Conservation (phyloP, 331 rosid species). For the Erythrophleum ivorense region DNA sequence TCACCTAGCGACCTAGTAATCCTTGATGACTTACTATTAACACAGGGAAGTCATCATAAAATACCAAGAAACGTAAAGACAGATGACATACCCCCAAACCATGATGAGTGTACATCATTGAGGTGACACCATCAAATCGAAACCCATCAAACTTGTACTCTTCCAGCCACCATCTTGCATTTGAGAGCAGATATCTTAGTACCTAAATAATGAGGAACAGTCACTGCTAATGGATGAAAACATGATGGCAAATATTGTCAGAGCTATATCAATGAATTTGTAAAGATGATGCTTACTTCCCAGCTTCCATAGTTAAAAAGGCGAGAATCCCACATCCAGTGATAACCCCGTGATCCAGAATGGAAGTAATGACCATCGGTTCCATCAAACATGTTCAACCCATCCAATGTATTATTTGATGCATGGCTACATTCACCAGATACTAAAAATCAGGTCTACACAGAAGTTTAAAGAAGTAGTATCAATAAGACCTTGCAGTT, state of each 20-base stretch:
- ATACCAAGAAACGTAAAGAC: neutral
- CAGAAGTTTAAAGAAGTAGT: constrained; percentile 28
- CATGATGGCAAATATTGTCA: neutral
- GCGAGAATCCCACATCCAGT: constrained; percentile 99
- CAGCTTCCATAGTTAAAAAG: constrained; percentile 99
- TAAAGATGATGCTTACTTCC: constrained; percentile 70
- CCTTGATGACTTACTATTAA: neutral
- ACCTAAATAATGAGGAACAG: neutral
- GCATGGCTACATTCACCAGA: constrained; percentile 69
- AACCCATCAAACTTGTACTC: constrained; percentile 82
- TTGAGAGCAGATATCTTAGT: constrained; percentile 57
- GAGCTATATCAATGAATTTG: neutral
- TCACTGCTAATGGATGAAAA: neutral
- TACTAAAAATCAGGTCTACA: constrained; percentile 43
- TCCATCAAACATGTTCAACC: constrained; percentile 98
- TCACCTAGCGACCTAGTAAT: neutral
- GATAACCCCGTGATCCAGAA: constrained; percentile 97
- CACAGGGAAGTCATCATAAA: neutral
- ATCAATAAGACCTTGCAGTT: constrained; percentile 32
- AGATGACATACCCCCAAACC: constrained; percentile 21
- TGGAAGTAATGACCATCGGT: constrained; percentile 93
- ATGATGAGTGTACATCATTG: constrained; percentile 65
- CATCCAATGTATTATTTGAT: constrained; percentile 92
- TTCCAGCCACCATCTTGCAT: constrained; percentile 91
- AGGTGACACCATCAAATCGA: constrained; percentile 84